phyloP scores from a whole-genome alignment of 2,329 filamentous ascomycete species.

The Aphanocladium album region DNA sequence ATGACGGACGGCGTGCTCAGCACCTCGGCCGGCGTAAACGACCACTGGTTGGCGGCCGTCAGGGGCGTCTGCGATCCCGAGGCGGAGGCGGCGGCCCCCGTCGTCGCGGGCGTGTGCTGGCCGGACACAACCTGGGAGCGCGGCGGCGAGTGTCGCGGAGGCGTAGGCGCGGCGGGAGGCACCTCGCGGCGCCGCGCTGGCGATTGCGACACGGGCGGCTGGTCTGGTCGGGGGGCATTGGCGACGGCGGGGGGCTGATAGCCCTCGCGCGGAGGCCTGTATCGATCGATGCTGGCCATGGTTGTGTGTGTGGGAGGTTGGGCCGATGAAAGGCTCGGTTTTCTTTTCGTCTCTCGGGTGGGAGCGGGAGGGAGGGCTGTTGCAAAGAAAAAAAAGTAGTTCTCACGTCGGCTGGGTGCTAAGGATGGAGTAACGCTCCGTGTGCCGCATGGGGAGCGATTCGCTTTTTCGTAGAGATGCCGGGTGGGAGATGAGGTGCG shows the following conservation, averaged over 20 bases:
- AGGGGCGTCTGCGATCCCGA: constrained; percentile 34
- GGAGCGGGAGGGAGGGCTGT: not conserved
- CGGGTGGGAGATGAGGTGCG: not conserved
- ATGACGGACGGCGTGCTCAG: constrained; percentile 76
- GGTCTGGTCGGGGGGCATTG: constrained; percentile 26
- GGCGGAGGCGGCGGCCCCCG: constrained; percentile 17
- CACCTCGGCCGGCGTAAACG: constrained; percentile 80
- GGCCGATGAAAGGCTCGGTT: not conserved
- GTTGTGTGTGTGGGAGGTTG: not conserved
- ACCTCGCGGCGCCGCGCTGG: constrained; percentile 49
- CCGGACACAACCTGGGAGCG: constrained; percentile 38
- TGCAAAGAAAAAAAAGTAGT: too few relatives aligned
- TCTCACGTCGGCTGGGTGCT: not conserved
- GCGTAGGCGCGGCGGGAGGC: constrained; percentile 57
- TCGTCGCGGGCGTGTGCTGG: constrained; percentile 36
- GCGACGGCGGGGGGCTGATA: constrained; percentile 45
- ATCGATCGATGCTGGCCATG: constrained; percentile 58
- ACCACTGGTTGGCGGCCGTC: constrained; percentile 64
- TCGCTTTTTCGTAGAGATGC: not conserved
- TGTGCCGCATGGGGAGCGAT: constrained; percentile 4
- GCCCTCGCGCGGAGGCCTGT: constrained; percentile 51
- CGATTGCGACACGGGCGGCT: constrained; percentile 36
- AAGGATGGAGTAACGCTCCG: not conserved
- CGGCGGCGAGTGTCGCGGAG: constrained; percentile 54
- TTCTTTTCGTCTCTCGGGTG: too few relatives aligned